Evolutionary conservation across 352 stramenopile genomes (phyloP), one percentile per base, ranked within the genome.

Genomic region (Halophytophthora batemanensis): DNA sequence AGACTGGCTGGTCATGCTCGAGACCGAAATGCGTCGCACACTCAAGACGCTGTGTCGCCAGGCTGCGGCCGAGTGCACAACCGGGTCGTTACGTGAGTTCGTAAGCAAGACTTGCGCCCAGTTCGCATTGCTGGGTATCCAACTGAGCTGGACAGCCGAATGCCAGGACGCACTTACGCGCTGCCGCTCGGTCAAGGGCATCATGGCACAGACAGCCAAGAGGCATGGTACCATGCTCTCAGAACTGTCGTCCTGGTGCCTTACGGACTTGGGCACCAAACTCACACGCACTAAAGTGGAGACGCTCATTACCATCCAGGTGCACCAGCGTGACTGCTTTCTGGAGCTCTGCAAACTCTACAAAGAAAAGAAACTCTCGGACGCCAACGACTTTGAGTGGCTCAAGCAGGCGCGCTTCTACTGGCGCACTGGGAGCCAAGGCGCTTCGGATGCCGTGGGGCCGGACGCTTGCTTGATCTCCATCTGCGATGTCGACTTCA

Each of bases 291-390:
- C 78, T 3, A 98, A 98, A 74, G 87, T 97, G 2, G 91, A 98
- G 55, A 97, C 90, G 14, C 65, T 97, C 7, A 92, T 98, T 39
- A 98, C 92, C 6, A 96, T 98, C 46, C 92, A 98, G 66, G 81
- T 96, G 3, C 86, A 96, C 37, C 86, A 96, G 22, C 77, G 86
- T 19, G 86, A 96, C 43, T 86, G 74, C 48, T 90, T 93, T 35
- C 39, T 82, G 17, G 80, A 90, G 8, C 55, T 93, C 1, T 86
- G 63, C 15, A 51, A 61, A 15, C 64, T 93, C 12, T 88, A 85
- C 59, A 93, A 93, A 39, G 80, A 90, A 38, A 86, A 87, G 53
- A 90, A 93, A 34, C 71, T 93, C 36, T 52, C 48, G 6, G 78
- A 89, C 53, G 74, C 75, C 11, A 88, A 77, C 45, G 79, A 93